phyloP scores from a whole-genome alignment of 306 rosid genomes.

The Inga oerstediana region DNA sequence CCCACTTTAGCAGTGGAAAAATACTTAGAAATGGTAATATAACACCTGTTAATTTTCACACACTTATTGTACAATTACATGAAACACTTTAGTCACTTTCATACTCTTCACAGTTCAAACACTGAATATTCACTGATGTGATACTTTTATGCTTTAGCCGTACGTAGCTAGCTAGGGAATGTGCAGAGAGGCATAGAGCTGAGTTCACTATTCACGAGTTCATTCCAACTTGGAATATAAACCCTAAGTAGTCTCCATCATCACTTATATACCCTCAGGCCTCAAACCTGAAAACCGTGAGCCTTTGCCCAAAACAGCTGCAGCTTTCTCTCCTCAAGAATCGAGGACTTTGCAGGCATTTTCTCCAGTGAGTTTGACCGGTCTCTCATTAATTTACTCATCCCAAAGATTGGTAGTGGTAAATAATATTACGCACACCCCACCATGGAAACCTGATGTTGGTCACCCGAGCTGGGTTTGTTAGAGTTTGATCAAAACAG shows the following conservation, averaged over 20 bases:
- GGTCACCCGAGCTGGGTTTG: too few species aligned
- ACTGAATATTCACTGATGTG: constrained; percentile 37
- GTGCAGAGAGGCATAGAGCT: constrained; percentile 21
- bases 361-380: neutral
- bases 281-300: constrained; percentile 2
- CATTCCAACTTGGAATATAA: neutral
- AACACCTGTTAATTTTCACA: neutral
- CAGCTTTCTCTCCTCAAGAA: neutral
- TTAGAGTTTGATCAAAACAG: too few species aligned
- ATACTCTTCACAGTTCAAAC: neutral
- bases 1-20: constrained; percentile 31
- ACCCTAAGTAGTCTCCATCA: neutral
- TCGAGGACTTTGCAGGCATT: neutral
- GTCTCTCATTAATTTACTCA: neutral
- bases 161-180: constrained; percentile 29
- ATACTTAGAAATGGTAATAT: neutral
- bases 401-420: neutral
- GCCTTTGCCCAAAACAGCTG: constrained; percentile 11
- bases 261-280: neutral
- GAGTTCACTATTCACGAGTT: neutral
- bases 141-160: constrained; percentile 38
- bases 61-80: neutral
- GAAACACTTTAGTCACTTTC: constrained; percentile 29
- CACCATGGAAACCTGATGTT: neutral
- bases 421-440: neutral